These are phyloP conservation scores for Silene uniflora DNA, from an alignment of 148 eudicot species.

Conservation along the genomic window DNA sequence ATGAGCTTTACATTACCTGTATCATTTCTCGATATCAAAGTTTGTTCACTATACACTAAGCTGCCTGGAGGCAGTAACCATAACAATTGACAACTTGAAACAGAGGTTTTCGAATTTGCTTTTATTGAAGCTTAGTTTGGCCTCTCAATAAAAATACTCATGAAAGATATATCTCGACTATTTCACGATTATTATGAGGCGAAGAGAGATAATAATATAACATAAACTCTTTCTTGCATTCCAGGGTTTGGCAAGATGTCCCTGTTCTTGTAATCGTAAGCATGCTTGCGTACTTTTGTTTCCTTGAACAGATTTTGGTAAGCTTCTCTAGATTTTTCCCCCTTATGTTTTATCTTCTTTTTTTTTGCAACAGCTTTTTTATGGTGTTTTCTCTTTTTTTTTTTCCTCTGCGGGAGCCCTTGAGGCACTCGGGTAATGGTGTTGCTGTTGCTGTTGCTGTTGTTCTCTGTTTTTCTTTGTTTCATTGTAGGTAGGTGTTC, in stretches of 20 bases:
- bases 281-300: conserved; percentile 95
- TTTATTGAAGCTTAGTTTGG: conserved; percentile 5
- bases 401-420: background rate
- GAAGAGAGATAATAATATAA: background rate
- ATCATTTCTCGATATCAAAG: too few relatives aligned
- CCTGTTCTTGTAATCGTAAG: conserved; percentile 90
- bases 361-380: background rate
- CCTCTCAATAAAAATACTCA: background rate
- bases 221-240: conserved; percentile 5
- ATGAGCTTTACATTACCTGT: too few relatives aligned
- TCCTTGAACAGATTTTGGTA: conserved; percentile 94
- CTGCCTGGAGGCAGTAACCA: background rate
- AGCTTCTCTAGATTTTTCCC: conserved; percentile 20
- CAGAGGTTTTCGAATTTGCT: background rate
- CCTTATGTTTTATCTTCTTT: background rate
- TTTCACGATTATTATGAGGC: background rate
- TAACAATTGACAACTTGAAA: background rate
- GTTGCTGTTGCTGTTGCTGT: too few relatives aligned
- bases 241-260: conserved; percentile 96
- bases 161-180: background rate
- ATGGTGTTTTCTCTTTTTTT: background rate
- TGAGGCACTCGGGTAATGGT: too few relatives aligned
- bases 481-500: background rate
- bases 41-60: background rate
- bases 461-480: too few relatives aligned